These are phyloP conservation scores for Dioscorea cayenensis DNA, from an alignment of 116 monocot species.

Conservation along the genomic window DNA sequence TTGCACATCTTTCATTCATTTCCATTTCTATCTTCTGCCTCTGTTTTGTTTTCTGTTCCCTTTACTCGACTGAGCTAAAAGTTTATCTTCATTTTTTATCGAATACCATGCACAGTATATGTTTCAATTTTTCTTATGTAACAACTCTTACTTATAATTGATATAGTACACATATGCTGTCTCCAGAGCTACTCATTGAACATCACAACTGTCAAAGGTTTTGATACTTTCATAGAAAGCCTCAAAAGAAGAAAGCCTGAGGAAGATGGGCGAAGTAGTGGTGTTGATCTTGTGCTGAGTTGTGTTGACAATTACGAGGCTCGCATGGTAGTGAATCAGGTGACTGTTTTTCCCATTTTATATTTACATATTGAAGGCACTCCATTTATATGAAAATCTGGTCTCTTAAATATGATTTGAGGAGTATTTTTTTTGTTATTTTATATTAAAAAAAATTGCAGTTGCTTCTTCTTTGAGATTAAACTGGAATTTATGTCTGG, in stretches of 20 bases:
- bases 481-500: too few relatives aligned
- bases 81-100: neutral
- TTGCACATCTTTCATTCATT: too few relatives aligned
- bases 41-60: too few relatives aligned
- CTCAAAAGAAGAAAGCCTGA: constrained; percentile 38
- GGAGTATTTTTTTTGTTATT: too few relatives aligned
- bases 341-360: constrained; percentile 8
- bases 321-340: constrained; percentile 98
- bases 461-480: too few relatives aligned
- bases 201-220: constrained; percentile 90
- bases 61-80: too few relatives aligned
- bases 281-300: constrained; percentile 93
- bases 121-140: neutral
- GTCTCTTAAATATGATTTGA: neutral
- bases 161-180: neutral
- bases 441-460: too few relatives aligned
- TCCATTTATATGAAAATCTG: neutral
- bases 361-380: neutral
- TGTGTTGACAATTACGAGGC: constrained; percentile 99
- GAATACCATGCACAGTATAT: neutral
- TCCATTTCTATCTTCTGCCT: too few relatives aligned
- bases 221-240: constrained; percentile 76
- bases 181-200: constrained; percentile 90
- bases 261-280: constrained; percentile 27
- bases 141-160: neutral